Base-by-base conservation (phyloP, 352 stramenopile species). In the Pythium vanterpoolii region DNA sequence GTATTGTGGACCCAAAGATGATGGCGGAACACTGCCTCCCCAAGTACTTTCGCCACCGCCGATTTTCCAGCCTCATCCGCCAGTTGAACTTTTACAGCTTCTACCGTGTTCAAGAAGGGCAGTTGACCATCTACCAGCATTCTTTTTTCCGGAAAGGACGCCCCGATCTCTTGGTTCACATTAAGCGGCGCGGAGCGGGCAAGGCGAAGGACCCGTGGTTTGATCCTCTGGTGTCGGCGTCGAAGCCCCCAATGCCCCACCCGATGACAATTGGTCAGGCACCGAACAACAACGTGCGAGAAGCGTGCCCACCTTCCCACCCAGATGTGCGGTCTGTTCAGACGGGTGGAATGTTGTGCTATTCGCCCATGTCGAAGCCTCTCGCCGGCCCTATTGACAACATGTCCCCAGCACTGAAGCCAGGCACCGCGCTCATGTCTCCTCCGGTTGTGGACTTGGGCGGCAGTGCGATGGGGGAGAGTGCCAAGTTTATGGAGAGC, bases 21-120 rank as follows among this genome's bases (percentile, higher is more conserved):
- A 87, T 96, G 68, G 86, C 89, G 1, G 83, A 93, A 60, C 83
- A 94, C 59, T 93, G 87, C 51, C 69, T 96, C 23, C 88, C 88
- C 38, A 95, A 96, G 73, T 96, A 96, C 70, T 96, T 96, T 59
- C 86, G 88, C 49, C 88, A 96, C 66, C 81, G 83, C 3, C 79
- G 88, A 23, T 96, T 96, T 57, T 93, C 89, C 34, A 93, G 79
- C 55, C 66, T 96, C 19, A 94, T 96, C 56, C 88, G 88, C 10
- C 88, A 96, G 77, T 70, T 96, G 49, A 96, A 96, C 68, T 96
- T 96, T 56, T 96, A 96, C 85, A 93, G 82, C 71, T 96, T 96
- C 48, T 95, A 96, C 68, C 89, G 89, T 43, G 87, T 96, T 47
- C 87, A 89, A 55, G 84, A 93, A 60, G 84, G 84, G 11, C 83